Percentiles rank a stretch among this genome's conserved stretches.
Evolutionary conservation across 768 basidiomycete genomes (phyloP).

Genomic region (Leucosporidium yakuticum): DNA sequence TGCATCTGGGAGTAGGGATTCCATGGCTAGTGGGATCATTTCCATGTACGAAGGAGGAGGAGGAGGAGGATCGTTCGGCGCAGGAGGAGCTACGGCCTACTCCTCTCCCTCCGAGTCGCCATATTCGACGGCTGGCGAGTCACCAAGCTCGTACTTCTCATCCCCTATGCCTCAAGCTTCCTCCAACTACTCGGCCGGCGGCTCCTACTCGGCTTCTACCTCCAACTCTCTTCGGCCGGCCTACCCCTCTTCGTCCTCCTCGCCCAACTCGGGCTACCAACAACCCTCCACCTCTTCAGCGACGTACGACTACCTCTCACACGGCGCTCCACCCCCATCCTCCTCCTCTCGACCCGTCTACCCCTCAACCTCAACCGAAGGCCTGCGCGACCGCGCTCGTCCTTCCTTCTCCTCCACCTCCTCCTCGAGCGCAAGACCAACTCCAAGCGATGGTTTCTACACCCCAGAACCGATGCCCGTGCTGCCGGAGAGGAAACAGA

Average conservation of each 20-base stretch:
- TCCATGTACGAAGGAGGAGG: slow-evolving; percentile 13
- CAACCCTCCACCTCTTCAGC: neutral
- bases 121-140: no score
- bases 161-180: no score
- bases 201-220: no score
- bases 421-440: neutral
- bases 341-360: neutral
- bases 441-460: no score
- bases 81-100: no score
- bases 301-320: neutral
- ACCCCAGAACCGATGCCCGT: no score
- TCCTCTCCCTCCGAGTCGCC: no score
- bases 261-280: neutral
- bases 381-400: neutral
- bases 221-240: no score
- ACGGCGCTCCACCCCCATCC: neutral
- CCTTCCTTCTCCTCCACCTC: neutral
- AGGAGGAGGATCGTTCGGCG: no score
- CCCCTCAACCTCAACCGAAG: neutral
- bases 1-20: neutral
- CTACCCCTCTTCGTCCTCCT: neutral
- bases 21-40: slow-evolving; percentile 11
- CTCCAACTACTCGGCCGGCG: no score
- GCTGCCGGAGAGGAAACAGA: neutral
- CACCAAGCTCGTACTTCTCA: no score